phyloP scores from a whole-genome alignment of 2,329 filamentous ascomycete genomes.

The Beauveria sp. region DNA sequence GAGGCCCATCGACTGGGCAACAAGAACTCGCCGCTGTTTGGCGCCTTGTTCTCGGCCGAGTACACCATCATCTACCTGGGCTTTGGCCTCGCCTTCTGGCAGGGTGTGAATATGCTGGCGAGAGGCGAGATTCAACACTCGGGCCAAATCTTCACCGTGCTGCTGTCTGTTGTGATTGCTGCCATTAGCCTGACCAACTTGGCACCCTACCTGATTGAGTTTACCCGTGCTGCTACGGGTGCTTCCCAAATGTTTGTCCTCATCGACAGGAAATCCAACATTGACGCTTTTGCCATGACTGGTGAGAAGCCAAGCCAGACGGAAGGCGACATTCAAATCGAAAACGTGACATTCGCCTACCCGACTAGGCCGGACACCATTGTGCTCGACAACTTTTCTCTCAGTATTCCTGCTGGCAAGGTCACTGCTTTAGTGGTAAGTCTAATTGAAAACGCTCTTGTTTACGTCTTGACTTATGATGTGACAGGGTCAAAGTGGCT shows the following conservation, averaged over 20 bases:
- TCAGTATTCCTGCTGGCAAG: slow-evolving; percentile 37
- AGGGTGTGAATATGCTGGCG: slow-evolving; percentile 31
- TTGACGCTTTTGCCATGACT: slow-evolving; percentile 26
- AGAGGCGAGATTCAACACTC: slow-evolving; percentile 28
- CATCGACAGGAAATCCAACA: slow-evolving; percentile 29
- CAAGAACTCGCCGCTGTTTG: slow-evolving; percentile 31
- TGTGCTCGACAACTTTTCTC: slow-evolving; percentile 33
- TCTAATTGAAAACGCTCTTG: slow-evolving; percentile 22
- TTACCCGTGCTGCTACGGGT: slow-evolving; percentile 29
- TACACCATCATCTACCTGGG: slow-evolving; percentile 35
- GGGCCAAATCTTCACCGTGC: slow-evolving; percentile 33
- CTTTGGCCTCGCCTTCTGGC: slow-evolving; percentile 38
- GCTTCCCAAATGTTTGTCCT: slow-evolving; percentile 29
- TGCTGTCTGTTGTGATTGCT: slow-evolving; percentile 31
- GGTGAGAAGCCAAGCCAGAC: slow-evolving; percentile 24
- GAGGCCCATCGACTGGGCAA: slow-evolving; percentile 28
- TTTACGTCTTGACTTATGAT: background rate
- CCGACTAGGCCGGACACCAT: slow-evolving; percentile 34
- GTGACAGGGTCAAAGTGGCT: slow-evolving; percentile 28
- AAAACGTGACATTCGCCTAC: slow-evolving; percentile 37
- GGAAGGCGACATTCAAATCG: slow-evolving; percentile 28
- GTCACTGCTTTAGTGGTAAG: slow-evolving; percentile 33
- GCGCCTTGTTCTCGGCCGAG: slow-evolving; percentile 30
- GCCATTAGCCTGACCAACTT: slow-evolving; percentile 28
- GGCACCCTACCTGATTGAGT: slow-evolving; percentile 30